These are phyloP conservation scores for Tympanopsis confertula DNA, from an alignment of 2,329 filamentous ascomycete species.

Conservation along the genomic window DNA sequence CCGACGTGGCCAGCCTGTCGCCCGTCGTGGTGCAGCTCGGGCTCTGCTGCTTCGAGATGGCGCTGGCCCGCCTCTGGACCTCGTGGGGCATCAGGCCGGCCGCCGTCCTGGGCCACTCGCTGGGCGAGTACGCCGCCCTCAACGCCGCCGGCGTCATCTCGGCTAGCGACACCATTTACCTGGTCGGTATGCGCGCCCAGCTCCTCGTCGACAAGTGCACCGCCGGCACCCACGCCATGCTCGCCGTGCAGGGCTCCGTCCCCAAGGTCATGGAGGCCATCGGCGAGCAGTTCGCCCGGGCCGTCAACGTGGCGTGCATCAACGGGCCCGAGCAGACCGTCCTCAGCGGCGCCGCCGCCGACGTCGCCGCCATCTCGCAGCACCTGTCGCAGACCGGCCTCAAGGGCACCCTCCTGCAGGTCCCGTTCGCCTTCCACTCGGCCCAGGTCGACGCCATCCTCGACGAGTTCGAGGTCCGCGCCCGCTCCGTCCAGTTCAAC, in stretches of 20 bases:
- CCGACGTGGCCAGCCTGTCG: slow-evolving; percentile 29
- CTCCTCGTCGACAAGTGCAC: slow-evolving; percentile 55
- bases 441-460: slow-evolving; percentile 41
- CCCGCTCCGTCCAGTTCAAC: slow-evolving; percentile 22
- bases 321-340: slow-evolving; percentile 69
- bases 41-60: slow-evolving; percentile 43
- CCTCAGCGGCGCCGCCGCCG: slow-evolving; percentile 43
- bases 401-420: slow-evolving; percentile 33
- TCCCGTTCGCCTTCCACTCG: slow-evolving; percentile 42
- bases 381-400: slow-evolving; percentile 15
- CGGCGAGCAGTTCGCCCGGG: slow-evolving; percentile 28
- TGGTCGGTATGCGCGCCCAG: slow-evolving; percentile 58
- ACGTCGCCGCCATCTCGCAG: slow-evolving; percentile 37
- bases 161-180: slow-evolving; percentile 57
- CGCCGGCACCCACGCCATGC: slow-evolving; percentile 38
- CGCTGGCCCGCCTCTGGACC: slow-evolving; percentile 40
- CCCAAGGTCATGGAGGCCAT: slow-evolving; percentile 10
- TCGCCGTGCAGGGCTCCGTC: slow-evolving; percentile 30
- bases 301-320: slow-evolving; percentile 54
- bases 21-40: slow-evolving; percentile 41
- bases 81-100: slow-evolving; percentile 42
- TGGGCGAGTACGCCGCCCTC: slow-evolving; percentile 66
- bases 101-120: slow-evolving; percentile 47
- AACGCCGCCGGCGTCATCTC: slow-evolving; percentile 61
- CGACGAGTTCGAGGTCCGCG: slow-evolving; percentile 41